A percentile compares a stretch with the other conserved stretches of the same genome.
Evolutionary conservation across 495 filamentous ascomycete species (phyloP).

Genomic region (Aspergillus taichungensis): DNA sequence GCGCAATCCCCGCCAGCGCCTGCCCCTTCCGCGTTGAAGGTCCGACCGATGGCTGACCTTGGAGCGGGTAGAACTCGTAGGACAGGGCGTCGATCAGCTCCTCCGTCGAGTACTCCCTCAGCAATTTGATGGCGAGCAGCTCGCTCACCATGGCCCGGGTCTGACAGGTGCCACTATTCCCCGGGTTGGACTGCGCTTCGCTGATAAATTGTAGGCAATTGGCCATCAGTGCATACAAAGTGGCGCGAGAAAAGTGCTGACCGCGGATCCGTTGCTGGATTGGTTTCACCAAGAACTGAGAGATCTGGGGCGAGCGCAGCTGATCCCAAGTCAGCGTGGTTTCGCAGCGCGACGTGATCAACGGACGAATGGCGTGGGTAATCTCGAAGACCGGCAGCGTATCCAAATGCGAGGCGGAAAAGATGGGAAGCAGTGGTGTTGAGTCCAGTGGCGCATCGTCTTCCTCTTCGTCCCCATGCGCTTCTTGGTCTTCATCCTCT

Average conservation of each 20-base stretch:
- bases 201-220: constrained; percentile 91
- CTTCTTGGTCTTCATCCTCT: constrained; percentile 35
- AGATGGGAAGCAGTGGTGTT: constrained; percentile 67
- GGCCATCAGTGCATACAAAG: constrained; percentile 80
- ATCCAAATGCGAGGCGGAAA: constrained; percentile 70
- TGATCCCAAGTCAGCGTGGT: constrained; percentile 95
- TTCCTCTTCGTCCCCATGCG: constrained; percentile 35
- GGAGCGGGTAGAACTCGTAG: constrained; percentile 89
- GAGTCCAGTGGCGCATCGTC: constrained; percentile 51
- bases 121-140: constrained; percentile 79
- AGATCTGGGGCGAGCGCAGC: constrained; percentile 85
- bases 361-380: constrained; percentile 75
- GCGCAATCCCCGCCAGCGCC: constrained; percentile 44
- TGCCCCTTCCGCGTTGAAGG: constrained; percentile 22
- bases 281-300: constrained; percentile 89
- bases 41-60: constrained; percentile 54
- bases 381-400: constrained; percentile 79
- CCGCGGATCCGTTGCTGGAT: constrained; percentile 72
- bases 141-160: constrained; percentile 84
- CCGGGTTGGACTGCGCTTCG: constrained; percentile 70
- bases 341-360: constrained; percentile 76
- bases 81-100: constrained; percentile 87
- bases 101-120: constrained; percentile 79
- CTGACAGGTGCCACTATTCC: constrained; percentile 69
- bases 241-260: constrained; percentile 75